phyloP scores from a whole-genome alignment of 768 basidiomycete species.

The Hericium rajendrae region DNA sequence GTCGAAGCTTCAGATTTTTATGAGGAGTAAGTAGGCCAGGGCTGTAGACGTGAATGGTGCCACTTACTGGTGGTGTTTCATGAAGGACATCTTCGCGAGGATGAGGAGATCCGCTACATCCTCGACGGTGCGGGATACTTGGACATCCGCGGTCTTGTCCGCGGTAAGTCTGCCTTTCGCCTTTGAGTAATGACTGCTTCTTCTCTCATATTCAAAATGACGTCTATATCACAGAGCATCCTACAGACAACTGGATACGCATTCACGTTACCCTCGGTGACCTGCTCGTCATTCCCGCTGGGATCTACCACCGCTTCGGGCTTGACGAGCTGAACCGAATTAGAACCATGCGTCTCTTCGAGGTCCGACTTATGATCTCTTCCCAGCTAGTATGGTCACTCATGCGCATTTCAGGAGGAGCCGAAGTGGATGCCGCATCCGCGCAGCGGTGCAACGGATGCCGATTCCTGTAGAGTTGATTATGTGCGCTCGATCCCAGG shows the following conservation, averaged over 20 bases:
- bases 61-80: no score
- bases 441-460: constrained; percentile 49
- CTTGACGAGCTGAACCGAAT: constrained; percentile 67
- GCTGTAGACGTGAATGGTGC: no score
- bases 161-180: constrained; percentile 33
- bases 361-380: constrained; percentile 31
- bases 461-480: constrained; percentile 47
- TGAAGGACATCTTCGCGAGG: constrained; percentile 81
- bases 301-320: constrained; percentile 91
- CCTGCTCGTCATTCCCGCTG: constrained; percentile 76
- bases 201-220: background rate
- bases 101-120: constrained; percentile 90
- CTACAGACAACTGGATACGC: constrained; percentile 70
- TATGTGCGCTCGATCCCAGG: constrained; percentile 46
- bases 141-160: constrained; percentile 47
- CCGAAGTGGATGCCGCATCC: constrained; percentile 87
- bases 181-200: no score
- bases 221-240: constrained; percentile 35
- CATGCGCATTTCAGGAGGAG: constrained; percentile 51
- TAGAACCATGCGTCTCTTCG: constrained; percentile 74
- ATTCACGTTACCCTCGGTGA: constrained; percentile 68
- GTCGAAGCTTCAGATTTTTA: constrained; percentile 74
- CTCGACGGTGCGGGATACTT: constrained; percentile 81
- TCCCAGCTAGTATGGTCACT: background rate
- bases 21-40: constrained; percentile 43